Conservation (phyloP, 2,329 filamentous ascomycete genomes). For the Ophiostoma australiae region DNA sequence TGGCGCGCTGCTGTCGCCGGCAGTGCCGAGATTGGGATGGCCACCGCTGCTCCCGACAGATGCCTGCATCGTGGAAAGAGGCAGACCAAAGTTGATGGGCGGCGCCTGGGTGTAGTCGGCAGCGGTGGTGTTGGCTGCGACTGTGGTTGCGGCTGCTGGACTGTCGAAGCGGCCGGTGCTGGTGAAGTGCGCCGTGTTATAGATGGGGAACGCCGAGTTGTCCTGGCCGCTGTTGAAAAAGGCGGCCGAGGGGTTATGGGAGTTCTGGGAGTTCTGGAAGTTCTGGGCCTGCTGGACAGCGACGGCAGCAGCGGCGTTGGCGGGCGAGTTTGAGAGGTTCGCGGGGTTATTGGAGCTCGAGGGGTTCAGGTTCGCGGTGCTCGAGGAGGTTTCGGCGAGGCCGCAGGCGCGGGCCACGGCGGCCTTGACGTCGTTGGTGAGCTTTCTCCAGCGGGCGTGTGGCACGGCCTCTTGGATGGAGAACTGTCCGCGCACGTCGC, state of each 20-base stretch:
- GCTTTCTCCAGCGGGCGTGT: slow-evolving; percentile 39
- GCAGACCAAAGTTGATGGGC: not conserved
- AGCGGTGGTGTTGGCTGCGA: not conserved
- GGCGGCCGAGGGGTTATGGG: too few relatives aligned
- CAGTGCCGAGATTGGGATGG: not conserved
- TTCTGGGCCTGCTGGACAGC: not conserved
- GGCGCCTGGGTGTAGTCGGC: not conserved
- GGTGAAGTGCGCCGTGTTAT: not conserved
- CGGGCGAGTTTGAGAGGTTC: not conserved
- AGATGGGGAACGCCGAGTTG: not conserved
- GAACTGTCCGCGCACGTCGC: slow-evolving; percentile 49
- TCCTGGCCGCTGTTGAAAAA: not conserved
- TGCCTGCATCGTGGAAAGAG: not conserved
- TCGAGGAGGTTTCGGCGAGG: not conserved
- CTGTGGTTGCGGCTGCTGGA: not conserved
- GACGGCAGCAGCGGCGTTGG: too few relatives aligned
- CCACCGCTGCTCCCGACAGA: not conserved
- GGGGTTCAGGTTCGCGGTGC: not conserved
- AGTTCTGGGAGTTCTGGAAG: not conserved
- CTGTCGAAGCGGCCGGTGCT: not conserved
- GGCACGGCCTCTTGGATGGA: slow-evolving; percentile 48
- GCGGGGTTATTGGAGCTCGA: not conserved
- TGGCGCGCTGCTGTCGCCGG: not conserved
- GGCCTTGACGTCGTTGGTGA: slow-evolving; percentile 18
- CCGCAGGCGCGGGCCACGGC: slow-evolving; percentile 25